A percentile compares a stretch with the other conserved stretches of the same genome.
These are phyloP conservation scores for Penicillium canariense DNA, from an alignment of 495 filamentous ascomycete species.

Conservation along the genomic window DNA sequence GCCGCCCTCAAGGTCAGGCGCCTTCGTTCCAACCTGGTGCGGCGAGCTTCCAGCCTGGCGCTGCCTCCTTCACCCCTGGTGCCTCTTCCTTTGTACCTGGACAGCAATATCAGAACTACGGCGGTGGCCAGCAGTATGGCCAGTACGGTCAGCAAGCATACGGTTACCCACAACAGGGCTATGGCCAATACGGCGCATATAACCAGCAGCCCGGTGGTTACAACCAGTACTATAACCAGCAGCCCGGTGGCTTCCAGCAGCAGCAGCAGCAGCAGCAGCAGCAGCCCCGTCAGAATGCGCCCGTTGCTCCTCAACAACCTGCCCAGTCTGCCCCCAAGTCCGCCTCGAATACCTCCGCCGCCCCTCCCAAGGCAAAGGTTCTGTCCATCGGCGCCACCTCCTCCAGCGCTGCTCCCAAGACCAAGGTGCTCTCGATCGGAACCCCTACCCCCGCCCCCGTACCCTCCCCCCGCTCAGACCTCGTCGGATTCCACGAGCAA, in stretches of 20 bases:
- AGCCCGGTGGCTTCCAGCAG: conserved; percentile 49
- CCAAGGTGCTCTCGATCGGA: conserved; percentile 70
- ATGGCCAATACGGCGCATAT: conserved; percentile 49
- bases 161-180: conserved; percentile 20
- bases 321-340: conserved; percentile 32
- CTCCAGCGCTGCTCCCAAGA: conserved; percentile 55
- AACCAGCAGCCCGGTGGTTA: conserved; percentile 52
- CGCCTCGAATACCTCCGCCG: conserved; percentile 26
- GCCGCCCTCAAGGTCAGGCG: conserved; percentile 66
- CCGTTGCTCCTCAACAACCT: conserved; percentile 43
- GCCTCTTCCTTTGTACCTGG: conserved; percentile 77
- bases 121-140: conserved; percentile 36
- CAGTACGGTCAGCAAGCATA: conserved; percentile 47
- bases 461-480: conserved; percentile 53
- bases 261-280: conserved; percentile 14
- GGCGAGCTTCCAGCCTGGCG: conserved; percentile 67
- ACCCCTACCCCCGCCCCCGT: conserved; percentile 42
- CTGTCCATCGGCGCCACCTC: conserved; percentile 38
- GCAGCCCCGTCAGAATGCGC: conserved; percentile 41
- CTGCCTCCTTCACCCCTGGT: conserved; percentile 75
- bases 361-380: conserved; percentile 37
- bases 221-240: conserved; percentile 59
- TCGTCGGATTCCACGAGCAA: conserved; percentile 47
- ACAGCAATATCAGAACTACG: conserved; percentile 56
- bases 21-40: conserved; percentile 35